These are phyloP conservation scores for Carex arenaria DNA, from an alignment of 202 grass and related monocot species.

Conservation along the genomic window DNA sequence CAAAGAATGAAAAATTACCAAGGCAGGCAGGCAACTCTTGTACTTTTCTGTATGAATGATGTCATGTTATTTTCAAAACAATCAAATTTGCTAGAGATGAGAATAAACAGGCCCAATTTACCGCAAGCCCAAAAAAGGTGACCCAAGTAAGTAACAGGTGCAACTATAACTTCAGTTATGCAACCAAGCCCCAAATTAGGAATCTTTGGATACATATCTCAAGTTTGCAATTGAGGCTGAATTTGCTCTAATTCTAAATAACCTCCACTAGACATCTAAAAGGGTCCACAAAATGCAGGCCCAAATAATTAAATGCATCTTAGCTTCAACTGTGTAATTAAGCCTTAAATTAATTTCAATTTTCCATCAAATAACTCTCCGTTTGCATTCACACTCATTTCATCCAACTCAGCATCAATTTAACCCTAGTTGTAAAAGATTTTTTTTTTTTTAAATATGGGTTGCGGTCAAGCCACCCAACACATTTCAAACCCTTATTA, in stretches of 20 bases:
- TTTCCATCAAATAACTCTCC: background rate
- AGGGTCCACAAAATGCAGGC: background rate
- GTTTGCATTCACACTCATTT: background rate
- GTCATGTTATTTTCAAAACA: background rate
- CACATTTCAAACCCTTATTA: too few relatives aligned
- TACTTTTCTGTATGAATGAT: background rate
- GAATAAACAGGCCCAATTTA: background rate
- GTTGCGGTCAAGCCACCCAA: too few relatives aligned
- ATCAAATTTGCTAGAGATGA: background rate
- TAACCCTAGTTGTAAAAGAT: background rate
- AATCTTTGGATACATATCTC: background rate
- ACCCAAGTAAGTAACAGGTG: background rate
- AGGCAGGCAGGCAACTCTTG: background rate
- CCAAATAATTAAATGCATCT: background rate
- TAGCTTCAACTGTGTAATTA: background rate
- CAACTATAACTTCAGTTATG: background rate
- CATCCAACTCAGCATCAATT: background rate
- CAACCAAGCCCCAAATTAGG: background rate
- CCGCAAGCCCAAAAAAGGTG: background rate
- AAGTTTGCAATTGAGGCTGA: background rate
- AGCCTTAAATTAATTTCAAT: background rate
- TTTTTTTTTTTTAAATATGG: too few relatives aligned
- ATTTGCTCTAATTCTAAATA: constrained; percentile 4
- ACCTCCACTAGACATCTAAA: background rate
- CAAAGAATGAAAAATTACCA: background rate